Conservation (phyloP, 768 basidiomycete species). For the Tubosaeta sp. region DNA sequence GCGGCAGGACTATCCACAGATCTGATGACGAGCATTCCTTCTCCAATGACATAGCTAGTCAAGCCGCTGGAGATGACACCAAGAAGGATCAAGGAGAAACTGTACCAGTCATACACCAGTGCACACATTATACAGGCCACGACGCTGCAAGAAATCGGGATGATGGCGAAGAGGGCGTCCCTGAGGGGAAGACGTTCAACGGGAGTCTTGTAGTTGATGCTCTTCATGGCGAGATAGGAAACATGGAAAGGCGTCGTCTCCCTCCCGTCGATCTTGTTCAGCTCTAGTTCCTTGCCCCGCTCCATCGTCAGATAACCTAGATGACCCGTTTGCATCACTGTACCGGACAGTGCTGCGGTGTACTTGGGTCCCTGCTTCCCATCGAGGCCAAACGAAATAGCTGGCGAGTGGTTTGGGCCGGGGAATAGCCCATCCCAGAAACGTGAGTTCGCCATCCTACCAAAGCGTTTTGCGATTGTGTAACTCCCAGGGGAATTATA, state of each 20-base stretch:
- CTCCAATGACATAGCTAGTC: constrained; percentile 23
- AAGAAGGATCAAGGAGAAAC: constrained; percentile 30
- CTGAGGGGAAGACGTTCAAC: background rate
- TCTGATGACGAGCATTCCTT: constrained; percentile 17
- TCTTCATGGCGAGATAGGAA: constrained; percentile 18
- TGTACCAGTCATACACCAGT: constrained; percentile 25
- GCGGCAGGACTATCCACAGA: constrained; percentile 11
- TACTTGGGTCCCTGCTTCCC: constrained; percentile 29
- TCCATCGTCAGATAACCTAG: constrained; percentile 25
- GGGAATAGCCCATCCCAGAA: constrained; percentile 35
- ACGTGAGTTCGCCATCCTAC: constrained; percentile 26
- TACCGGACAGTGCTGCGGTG: constrained; percentile 29
- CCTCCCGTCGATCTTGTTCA: background rate
- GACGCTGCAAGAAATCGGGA: constrained; percentile 25
- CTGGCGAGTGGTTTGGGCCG: constrained; percentile 23
- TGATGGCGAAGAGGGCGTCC: constrained; percentile 10
- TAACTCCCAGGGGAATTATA: constrained; percentile 35
- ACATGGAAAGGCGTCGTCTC: constrained; percentile 10
- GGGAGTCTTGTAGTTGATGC: background rate
- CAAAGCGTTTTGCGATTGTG: constrained; percentile 30
- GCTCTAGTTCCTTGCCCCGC: background rate
- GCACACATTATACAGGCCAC: constrained; percentile 24
- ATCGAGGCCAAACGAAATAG: constrained; percentile 26
- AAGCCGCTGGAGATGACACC: constrained; percentile 32
- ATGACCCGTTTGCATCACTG: constrained; percentile 25